Percentiles rank a stretch among this genome's conserved stretches.
These are phyloP conservation scores for Rhexocercosporidium sp. DNA, from an alignment of 2,329 filamentous ascomycete species.

Conservation along the genomic window DNA sequence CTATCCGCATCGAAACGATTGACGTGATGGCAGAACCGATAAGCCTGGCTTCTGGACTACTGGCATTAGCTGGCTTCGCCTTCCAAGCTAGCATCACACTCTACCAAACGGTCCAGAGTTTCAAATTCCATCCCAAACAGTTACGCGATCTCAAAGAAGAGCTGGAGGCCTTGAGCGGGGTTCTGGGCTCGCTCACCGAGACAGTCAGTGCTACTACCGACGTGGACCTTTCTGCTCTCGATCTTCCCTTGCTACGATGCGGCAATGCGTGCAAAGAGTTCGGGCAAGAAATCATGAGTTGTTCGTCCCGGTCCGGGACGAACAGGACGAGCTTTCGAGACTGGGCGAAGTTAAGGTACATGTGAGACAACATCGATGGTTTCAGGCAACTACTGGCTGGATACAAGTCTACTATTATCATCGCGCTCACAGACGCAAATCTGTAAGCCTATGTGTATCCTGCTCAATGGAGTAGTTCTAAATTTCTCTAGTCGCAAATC, in stretches of 20 bases:
- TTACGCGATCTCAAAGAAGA: conserved; percentile 49
- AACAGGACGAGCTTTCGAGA: conserved; percentile 49
- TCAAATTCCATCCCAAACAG: conserved; percentile 44
- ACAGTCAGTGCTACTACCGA: conserved; percentile 35
- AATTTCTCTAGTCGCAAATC: conserved; percentile 42
- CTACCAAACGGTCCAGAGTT: conserved; percentile 46
- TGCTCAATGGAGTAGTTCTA: conserved; percentile 19
- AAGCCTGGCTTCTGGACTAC: conserved; percentile 45
- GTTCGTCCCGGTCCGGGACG: conserved; percentile 42
- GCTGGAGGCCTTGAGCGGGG: conserved; percentile 45
- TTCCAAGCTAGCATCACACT: conserved; percentile 47
- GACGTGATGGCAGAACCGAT: conserved; percentile 46
- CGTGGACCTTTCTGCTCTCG: conserved; percentile 41
- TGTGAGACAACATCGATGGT: conserved; percentile 50
- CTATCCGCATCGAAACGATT: conserved; percentile 11
- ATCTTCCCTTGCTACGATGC: conserved; percentile 48
- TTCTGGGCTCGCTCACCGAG: conserved; percentile 44
- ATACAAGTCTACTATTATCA: conserved; percentile 50
- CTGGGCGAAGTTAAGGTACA: conserved; percentile 51
- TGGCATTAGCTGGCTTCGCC: conserved; percentile 46
- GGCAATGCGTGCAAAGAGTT: conserved; percentile 51
- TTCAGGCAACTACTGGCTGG: conserved; percentile 48
- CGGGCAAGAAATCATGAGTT: conserved; percentile 45
- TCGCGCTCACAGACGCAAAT: conserved; percentile 48
- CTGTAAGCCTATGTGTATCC: conserved; percentile 43